A percentile compares a stretch with the other conserved stretches of the same genome.
phyloP scores from a whole-genome alignment of 1,284 basidiomycete species.

The Ustilago cynodontis region DNA sequence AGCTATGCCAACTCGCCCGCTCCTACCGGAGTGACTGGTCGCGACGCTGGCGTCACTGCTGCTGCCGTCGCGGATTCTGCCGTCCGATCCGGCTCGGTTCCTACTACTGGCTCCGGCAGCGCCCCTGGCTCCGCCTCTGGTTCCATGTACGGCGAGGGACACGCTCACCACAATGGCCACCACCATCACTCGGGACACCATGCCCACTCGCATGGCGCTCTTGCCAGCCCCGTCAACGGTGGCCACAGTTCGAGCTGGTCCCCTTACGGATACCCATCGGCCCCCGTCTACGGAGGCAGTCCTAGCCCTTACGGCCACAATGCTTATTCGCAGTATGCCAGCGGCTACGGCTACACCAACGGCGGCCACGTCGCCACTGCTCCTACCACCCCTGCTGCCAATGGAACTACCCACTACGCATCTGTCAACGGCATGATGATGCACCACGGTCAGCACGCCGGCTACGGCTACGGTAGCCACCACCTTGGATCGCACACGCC shows the following conservation, averaged over 20 bases:
- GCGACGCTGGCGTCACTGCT: slow-evolving; percentile 43
- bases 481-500: slow-evolving; percentile 54
- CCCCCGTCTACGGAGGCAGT: slow-evolving; percentile 50
- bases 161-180: slow-evolving; percentile 40
- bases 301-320: slow-evolving; percentile 55
- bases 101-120: slow-evolving; percentile 47
- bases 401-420: slow-evolving; percentile 40
- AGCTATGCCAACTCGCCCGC: slow-evolving; percentile 54
- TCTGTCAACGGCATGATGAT: slow-evolving; percentile 56
- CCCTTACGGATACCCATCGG: slow-evolving; percentile 53
- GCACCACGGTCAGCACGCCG: slow-evolving; percentile 55
- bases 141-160: slow-evolving; percentile 51
- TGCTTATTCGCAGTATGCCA: slow-evolving; percentile 54
- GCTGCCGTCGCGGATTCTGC: slow-evolving; percentile 45
- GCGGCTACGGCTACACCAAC: slow-evolving; percentile 54
- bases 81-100: slow-evolving; percentile 49
- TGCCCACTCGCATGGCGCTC: slow-evolving; percentile 39
- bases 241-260: slow-evolving; percentile 55
- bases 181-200: slow-evolving; percentile 50
- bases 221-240: slow-evolving; percentile 51
- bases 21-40: slow-evolving; percentile 38
- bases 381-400: slow-evolving; percentile 49
- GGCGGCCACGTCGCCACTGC: slow-evolving; percentile 48
- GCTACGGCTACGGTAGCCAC: slow-evolving; percentile 52
- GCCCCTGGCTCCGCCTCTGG: slow-evolving; percentile 53